Evolutionary conservation across 192 early-diverging fungal genomes (phyloP), one percentile per base, ranked within the genome.

Genomic region (Oehlia diaphana): DNA sequence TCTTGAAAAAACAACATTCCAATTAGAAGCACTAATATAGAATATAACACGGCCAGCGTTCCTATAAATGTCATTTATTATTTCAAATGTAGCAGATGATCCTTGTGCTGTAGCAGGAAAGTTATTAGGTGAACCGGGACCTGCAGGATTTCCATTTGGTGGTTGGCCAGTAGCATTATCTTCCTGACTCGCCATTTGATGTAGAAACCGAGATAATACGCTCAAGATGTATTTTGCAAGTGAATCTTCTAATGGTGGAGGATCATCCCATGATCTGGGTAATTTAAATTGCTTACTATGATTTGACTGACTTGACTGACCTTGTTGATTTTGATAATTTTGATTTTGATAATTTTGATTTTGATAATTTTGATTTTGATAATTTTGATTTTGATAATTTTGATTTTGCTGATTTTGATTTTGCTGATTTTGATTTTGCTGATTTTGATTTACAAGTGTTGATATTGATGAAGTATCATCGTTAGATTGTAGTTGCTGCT

Each of bases 21-120:
- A 98, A 86, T 97, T 98, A 31, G 93, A 90, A 26, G 95, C 94
- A 66, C 94, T 94, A 23, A 97, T 86, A 83, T 93, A 97, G 84
- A 92, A 94, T 49, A 96, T 87, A 39, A 97, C 90, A 6, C 93
- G 82, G 31, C 94, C 94, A 3, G 97, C 95, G 5, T 92, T 92
- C 76, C 93, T 94, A 74, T 92, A 94, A 73, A 94, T 93, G 77
- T 95, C 95, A 72, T 84, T 81, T 58, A 92, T 85, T 37, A 92
- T 86, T 42, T 90, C 89, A 53, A 82, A 86, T 77, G n/a, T 76
- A 74, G 10, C 80, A 50, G 58, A 76, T 81, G 13, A 87, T n/a
- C n/a, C 14, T 42, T 70, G 68, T 58, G 53, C 1, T 21, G 53
- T 7, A 19, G 23, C 13, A 78, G 23, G 13, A 0, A 10, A 10